Base-by-base conservation (phyloP, 169 alveolate species). In the Eimeria necatrix region DNA sequence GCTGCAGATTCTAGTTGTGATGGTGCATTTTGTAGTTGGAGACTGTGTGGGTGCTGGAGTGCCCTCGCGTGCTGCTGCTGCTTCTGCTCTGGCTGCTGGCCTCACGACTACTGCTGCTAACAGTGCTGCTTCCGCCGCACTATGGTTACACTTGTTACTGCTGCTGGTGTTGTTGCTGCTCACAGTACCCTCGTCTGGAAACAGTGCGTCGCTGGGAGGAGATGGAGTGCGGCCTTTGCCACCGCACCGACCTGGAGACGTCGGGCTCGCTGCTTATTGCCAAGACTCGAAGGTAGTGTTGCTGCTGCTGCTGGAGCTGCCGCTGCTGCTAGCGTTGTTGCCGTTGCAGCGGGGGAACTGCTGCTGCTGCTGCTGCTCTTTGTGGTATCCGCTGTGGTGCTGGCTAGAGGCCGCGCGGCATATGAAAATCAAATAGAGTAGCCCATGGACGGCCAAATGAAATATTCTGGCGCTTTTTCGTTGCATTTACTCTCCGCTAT, bases 181-280 rank as follows among this genome's bases (percentile, higher is more conserved):
- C 41, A 52, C 96, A 95, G 64, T 96, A 93, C 53, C 97, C 97
- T 8, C 94, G 95, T 9, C 59, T 95, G 74, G 97, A 96, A 87
- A 95, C 97, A 6, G 96, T 96, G 6, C 92, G 95, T 26, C 95
- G 96, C 61, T 96, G 97, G 97, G 96, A 95, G 85, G 96, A 96
- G 91, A 76, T 96, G 87, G 97, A 96, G 84, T 96, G 97, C 78
- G 97, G 97, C 22, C 85, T 96, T 73, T 96, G 97, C 93, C 97
- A 96, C 64, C 94, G 97, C 52, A 96, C 96, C 0, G 97, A 96
- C 94, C 71, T 96, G 53, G 97, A 96, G 83, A 96, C 97, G 2
- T 95, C 97, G 22, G 97, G 97, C 81, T 94, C 97, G 24, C 93
- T 96, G 22, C 96, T 96, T 46, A 94, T 96, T 64, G 97, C 97